Evolutionary conservation across 2,329 filamentous ascomycete genomes (phyloP).

Genomic region (Neonectria hederae): DNA sequence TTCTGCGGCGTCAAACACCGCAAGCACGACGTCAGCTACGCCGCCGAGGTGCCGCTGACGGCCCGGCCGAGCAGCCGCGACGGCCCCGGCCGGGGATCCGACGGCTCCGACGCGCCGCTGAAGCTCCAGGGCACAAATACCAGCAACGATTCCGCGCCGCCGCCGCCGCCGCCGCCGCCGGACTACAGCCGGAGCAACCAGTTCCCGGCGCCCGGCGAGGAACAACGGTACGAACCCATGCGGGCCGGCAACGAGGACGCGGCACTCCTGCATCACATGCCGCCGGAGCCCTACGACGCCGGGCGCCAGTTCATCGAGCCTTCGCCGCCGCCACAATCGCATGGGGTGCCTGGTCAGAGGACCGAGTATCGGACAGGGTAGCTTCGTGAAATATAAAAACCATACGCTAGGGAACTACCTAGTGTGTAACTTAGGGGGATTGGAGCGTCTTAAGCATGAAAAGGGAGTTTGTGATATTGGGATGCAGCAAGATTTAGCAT

Average conservation of each 20-base stretch:
- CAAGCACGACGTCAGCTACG: constrained; percentile 61
- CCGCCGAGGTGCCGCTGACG: constrained; percentile 20
- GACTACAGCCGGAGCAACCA: neutral
- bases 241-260: neutral
- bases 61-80: constrained; percentile 46
- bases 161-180: neutral
- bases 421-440: too few species aligned
- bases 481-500: neutral
- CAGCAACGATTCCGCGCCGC: neutral
- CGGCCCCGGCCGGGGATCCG: constrained; percentile 14
- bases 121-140: constrained; percentile 7
- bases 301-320: neutral
- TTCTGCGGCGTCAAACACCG: constrained; percentile 76
- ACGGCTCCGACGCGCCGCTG: constrained; percentile 7
- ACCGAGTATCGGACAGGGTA: neutral
- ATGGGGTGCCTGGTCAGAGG: neutral
- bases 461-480: neutral
- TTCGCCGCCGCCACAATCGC: neutral
- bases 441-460: neutral
- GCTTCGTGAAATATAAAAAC: neutral
- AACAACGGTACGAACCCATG: constrained; percentile 15
- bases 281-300: neutral
- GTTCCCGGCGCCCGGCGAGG: neutral
- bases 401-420: neutral
- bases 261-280: neutral